Evolutionary conservation across 2,329 filamentous ascomycete species (phyloP), one percentile per base, ranked within the genome.

Genomic region (Lanzia echinophila): DNA sequence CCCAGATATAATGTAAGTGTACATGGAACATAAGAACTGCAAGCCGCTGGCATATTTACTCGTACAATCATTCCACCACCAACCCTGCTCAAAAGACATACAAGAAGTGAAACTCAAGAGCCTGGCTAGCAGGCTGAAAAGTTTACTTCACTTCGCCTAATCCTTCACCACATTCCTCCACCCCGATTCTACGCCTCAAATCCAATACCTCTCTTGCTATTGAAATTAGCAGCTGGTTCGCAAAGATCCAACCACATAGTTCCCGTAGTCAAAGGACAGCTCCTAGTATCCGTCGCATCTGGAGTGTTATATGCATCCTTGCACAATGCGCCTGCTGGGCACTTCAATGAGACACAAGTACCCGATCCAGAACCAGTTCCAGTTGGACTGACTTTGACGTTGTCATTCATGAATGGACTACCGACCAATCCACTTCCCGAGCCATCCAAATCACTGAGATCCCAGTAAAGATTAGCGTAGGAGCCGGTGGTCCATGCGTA

Each of bases 391-490:
- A 55, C 8, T 41, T 55, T 55, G 1, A 55, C 53, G 19, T 55
- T 55, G 3, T 55, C 38, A 3, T 34, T 19, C 17, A 22, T 34
- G 53, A 55, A 55, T 33, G 53, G 53, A 13, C 41, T 39, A n/a
- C 53, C 53, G 2, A 52, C 53, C n/a, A 55, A 39, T 17, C 48
- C 53, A 20, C 32, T 17, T 20, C 53, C 53, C 15, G 47, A 22
- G 11, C 53, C 53, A 34, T 55, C 53, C 13, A 55, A 24, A 41
- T 55, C 48, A 13, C 47, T 51, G 11, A 55, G 47, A 17, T 55
- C 53, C 53, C 53, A 55, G 22, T 46, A 55, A n/a, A 55, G 53
- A 7, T 10, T 15, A 41, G 39, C 19, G n/a, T 53, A 53, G 19
- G 38, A 3, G 13, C 50, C 50, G 24, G 39, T 52, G 15, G 39